A percentile compares a stretch with the other conserved stretches of the same genome.
Conservation (phyloP, 2,329 filamentous ascomycete genomes). For the Mariannaea elegans region DNA sequence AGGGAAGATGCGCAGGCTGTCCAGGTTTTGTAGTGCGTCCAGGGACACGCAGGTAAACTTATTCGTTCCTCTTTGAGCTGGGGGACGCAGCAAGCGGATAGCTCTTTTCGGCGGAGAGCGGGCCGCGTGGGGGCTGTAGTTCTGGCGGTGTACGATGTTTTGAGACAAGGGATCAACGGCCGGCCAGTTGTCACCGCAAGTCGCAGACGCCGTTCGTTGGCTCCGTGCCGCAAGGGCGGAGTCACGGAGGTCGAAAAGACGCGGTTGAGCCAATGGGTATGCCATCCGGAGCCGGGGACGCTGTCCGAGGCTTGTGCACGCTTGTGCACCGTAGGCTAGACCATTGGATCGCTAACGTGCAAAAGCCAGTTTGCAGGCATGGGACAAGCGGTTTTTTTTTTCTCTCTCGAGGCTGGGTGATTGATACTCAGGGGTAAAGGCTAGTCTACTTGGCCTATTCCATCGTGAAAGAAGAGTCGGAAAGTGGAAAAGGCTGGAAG, state of each 20-base stretch:
- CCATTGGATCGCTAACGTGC: conserved; percentile 35
- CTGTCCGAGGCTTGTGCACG: conserved; percentile 28
- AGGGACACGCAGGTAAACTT: no score
- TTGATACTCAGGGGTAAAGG: conserved; percentile 1
- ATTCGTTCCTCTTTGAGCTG: conserved; percentile 28
- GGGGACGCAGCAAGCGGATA: no score
- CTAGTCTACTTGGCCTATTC: conserved; percentile 6
- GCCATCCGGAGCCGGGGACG: conserved; percentile 31
- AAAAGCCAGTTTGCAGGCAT: not conserved
- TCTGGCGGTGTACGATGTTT: conserved; percentile 40
- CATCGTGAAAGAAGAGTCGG: no score
- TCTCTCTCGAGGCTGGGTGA: conserved; percentile 9
- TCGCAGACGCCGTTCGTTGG: conserved; percentile 33
- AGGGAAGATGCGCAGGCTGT: conserved; percentile 25
- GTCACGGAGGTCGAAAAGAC: conserved; percentile 17
- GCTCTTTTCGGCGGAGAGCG: conserved; percentile 22
- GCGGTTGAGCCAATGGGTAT: conserved; percentile 38
- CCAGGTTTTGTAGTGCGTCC: conserved; percentile 37
- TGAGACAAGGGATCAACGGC: conserved; percentile 31
- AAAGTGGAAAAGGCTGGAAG: conserved; percentile 7
- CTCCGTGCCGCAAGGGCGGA: conserved; percentile 27
- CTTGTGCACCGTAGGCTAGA: conserved; percentile 30
- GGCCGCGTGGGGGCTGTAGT: conserved; percentile 37
- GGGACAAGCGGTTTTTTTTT: conserved; percentile 6
- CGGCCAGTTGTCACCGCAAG: conserved; percentile 43